Percentiles rank a stretch among this genome's conserved stretches.
phyloP scores from a whole-genome alignment of 164 flowering plant species.

The Paratinospora sagittata region DNA sequence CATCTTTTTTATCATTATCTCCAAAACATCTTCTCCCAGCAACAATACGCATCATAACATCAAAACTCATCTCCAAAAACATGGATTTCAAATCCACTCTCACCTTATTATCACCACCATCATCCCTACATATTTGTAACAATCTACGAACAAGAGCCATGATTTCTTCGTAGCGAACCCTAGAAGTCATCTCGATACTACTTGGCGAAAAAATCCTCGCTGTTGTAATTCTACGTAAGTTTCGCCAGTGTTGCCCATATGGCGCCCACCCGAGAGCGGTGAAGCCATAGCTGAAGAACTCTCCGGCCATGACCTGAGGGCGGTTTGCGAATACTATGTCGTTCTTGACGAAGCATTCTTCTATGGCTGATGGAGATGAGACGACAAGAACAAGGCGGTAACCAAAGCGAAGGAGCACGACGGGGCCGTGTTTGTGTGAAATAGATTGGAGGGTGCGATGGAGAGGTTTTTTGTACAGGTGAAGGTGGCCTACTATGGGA shows the following conservation, averaged over 20 bases:
- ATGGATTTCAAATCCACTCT: conserved; percentile 11
- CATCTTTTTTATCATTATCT: conserved; percentile 16
- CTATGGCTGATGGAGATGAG: conserved; percentile 19
- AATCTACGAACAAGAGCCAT: not conserved
- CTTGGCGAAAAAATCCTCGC: conserved; percentile 24
- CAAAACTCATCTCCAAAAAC: conserved; percentile 19
- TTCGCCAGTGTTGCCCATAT: conserved; percentile 35
- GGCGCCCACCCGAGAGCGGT: conserved; percentile 16
- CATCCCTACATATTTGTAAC: not conserved
- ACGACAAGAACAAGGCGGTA: conserved; percentile 17
- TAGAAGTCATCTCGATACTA: conserved; percentile 22
- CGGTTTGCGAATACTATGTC: conserved; percentile 27
- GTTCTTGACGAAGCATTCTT: conserved; percentile 25
- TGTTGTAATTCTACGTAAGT: conserved; percentile 23
- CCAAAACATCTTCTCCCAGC: conserved; percentile 30
- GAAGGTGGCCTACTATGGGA: conserved; percentile 25
- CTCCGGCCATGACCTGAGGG: conserved; percentile 7
- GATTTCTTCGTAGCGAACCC: conserved; percentile 24
- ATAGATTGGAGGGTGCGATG: conserved; percentile 13
- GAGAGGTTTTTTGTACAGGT: conserved; percentile 20
- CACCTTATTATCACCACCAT: conserved; percentile 5
- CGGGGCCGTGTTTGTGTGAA: conserved; percentile 15
- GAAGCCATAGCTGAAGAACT: conserved; percentile 19
- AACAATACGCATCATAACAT: conserved; percentile 28
- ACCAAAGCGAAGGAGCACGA: conserved; percentile 24